Conservation (phyloP, 352 stramenopile species). For the Phytophthora tentaculata region DNA sequence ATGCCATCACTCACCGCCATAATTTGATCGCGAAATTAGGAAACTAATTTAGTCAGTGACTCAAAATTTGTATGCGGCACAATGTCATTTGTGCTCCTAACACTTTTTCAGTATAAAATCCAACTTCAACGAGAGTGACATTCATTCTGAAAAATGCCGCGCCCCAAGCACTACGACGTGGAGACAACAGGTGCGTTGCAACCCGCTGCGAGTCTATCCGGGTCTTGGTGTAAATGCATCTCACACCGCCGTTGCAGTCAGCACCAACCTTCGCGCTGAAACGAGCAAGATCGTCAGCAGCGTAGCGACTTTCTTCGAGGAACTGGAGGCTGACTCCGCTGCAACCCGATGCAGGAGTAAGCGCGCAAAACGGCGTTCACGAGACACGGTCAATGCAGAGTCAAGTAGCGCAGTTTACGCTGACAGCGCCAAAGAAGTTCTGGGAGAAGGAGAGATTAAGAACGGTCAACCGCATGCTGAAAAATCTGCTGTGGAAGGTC, state of each 20-base stretch:
- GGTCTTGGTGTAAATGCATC: neutral
- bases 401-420: neutral
- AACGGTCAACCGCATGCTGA: neutral
- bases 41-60: slow-evolving; percentile 8
- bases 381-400: neutral
- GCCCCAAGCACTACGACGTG: neutral
- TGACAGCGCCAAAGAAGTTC: neutral
- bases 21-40: slow-evolving; percentile 1
- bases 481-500: neutral
- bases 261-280: slow-evolving; percentile 18
- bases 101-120: neutral
- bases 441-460: neutral
- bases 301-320: slow-evolving; percentile 13
- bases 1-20: slow-evolving; percentile 27
- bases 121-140: slow-evolving; percentile 33
- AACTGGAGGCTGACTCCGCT: slow-evolving; percentile 3
- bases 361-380: neutral
- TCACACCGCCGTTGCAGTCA: neutral
- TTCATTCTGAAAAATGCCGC: slow-evolving; percentile 33
- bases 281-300: slow-evolving; percentile 18
- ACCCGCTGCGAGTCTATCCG: neutral
- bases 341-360: neutral
- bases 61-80: neutral
- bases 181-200: slow-evolving; percentile 11
- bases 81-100: slow-evolving; percentile 4